A percentile compares a stretch with the other conserved stretches of the same genome.
Conservation (phyloP, 2,329 filamentous ascomycete species). For the Hypoxylon sp. region DNA sequence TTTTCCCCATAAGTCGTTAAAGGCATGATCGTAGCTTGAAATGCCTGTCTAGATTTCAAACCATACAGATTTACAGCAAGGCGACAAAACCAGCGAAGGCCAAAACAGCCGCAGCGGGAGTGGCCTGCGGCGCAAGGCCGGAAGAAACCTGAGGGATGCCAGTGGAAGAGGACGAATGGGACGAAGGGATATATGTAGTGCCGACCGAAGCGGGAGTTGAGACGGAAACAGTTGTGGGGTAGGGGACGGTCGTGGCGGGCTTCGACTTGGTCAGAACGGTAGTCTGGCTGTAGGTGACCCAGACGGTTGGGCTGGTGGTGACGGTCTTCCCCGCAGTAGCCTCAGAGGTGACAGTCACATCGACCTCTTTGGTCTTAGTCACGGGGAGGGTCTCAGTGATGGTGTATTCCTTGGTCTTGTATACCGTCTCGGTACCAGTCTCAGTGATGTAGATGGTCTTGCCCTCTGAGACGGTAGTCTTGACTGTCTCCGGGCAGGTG, state of each 20-base stretch:
- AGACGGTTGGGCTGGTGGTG: constrained; percentile 55
- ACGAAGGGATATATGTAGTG: constrained; percentile 37
- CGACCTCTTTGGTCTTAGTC: constrained; percentile 58
- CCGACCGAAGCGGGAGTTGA: constrained; percentile 37
- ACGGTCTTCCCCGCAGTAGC: constrained; percentile 54
- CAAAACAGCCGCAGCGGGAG: constrained; percentile 48
- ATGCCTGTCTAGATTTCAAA: constrained; percentile 26
- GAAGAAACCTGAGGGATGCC: constrained; percentile 31
- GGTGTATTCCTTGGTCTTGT: constrained; percentile 56
- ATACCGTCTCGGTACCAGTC: constrained; percentile 61
- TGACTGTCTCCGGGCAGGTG: constrained; percentile 58
- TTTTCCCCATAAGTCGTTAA: background rate
- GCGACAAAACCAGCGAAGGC: constrained; percentile 50
- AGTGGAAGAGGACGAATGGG: constrained; percentile 14
- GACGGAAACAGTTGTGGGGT: constrained; percentile 41
- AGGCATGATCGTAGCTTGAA: background rate
- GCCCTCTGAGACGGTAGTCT: constrained; percentile 61
- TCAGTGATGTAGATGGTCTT: constrained; percentile 60
- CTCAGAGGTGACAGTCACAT: constrained; percentile 60
- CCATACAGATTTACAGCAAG: constrained; percentile 43
- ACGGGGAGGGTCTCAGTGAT: constrained; percentile 59
- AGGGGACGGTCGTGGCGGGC: constrained; percentile 43
- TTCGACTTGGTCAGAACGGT: constrained; percentile 54
- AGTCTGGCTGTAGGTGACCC: constrained; percentile 53
- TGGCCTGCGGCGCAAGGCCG: constrained; percentile 43